Evolutionary conservation across 2,329 filamentous ascomycete genomes (phyloP), one percentile per base, ranked within the genome.

Genomic region (Hymenoscyphus infarciens): DNA sequence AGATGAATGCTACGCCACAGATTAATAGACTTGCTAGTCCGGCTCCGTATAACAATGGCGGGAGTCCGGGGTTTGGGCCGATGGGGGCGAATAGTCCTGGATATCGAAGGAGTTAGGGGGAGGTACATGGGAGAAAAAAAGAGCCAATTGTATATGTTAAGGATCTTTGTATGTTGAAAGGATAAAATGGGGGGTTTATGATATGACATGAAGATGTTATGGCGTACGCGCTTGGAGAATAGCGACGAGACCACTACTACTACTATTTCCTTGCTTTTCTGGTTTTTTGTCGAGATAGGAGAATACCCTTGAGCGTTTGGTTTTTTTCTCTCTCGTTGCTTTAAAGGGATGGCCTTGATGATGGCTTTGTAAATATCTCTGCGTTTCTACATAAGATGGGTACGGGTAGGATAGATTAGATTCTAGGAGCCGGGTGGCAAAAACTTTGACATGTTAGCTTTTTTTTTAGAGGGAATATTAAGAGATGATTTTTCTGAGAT

Each of bases 31-130:
- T 68, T 19, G 65, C 65, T 19, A 65, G 62, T 39, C 67, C 67
- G 19, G 67, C 65, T 16, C 67, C 67, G 7, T 67, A 68, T 19
- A 67, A 67, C 53, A 56, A 63, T 27, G 61, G 63, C 1, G 59
- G 62, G 29, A 59, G 49, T 49, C 61, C 61, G 5, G 61, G 61
- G 8, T 62, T 56, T 49, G 29, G 56, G 7, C 52, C 52, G 7
- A 33, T 33, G 52, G 13, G 25, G 5, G 10, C 19, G n/a, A 49
- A 49, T 49, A 55, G 25, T 33, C 61, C 61, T 6, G 61, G 61
- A 22, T 62, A 62, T 33, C 45, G 61, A 56, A 42, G 56, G 39
- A 62, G 61, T 31, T 62, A 49, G 45, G 39, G 5, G 49, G 6
- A 33, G 3, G 52, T 55, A 55, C 25, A 49, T 49, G 25, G 3